phyloP scores from a whole-genome alignment of 805 yeast genomes.

The Metschnikowia orientalis region DNA sequence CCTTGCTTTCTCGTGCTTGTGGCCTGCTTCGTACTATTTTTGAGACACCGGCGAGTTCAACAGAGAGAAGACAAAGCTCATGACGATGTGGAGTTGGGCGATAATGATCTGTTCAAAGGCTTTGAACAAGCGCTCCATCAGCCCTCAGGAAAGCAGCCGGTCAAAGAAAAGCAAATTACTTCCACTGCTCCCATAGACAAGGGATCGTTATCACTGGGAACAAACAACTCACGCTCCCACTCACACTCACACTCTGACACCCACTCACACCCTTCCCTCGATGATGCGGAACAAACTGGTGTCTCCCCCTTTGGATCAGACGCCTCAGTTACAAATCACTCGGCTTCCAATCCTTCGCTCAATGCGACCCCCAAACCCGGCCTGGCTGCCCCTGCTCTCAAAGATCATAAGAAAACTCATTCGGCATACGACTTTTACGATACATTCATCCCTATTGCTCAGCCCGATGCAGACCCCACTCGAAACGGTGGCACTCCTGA shows the following conservation, averaged over 20 bases:
- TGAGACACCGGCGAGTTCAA: constrained; percentile 29
- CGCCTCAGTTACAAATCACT: not conserved
- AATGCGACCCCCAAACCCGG: not conserved
- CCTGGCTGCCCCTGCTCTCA: not conserved
- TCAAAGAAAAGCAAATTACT: constrained; percentile 3
- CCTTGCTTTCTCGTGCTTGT: constrained; percentile 31
- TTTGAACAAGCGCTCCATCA: constrained; percentile 36
- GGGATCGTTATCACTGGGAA: constrained; percentile 1
- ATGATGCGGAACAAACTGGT: not conserved
- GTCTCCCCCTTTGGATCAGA: constrained; percentile 2
- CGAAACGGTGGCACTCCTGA: not conserved
- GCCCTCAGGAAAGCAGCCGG: constrained; percentile 12
- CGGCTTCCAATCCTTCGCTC: constrained; percentile 1
- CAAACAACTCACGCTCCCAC: constrained; percentile 1
- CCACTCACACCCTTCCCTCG: not conserved
- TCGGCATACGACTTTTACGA: constrained; percentile 41
- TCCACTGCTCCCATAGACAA: constrained; percentile 6
- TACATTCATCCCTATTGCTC: constrained; percentile 37
- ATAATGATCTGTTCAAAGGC: constrained; percentile 32
- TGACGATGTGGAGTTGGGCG: constrained; percentile 33
- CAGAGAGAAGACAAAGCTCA: constrained; percentile 28
- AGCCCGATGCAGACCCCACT: constrained; percentile 8
- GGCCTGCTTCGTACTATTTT: constrained; percentile 24
- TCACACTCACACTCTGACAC: too few relatives aligned
- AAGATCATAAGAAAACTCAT: constrained; percentile 16